Base-by-base conservation (phyloP, 2,329 filamentous ascomycete genomes). In the Colletotrichum siamense region DNA sequence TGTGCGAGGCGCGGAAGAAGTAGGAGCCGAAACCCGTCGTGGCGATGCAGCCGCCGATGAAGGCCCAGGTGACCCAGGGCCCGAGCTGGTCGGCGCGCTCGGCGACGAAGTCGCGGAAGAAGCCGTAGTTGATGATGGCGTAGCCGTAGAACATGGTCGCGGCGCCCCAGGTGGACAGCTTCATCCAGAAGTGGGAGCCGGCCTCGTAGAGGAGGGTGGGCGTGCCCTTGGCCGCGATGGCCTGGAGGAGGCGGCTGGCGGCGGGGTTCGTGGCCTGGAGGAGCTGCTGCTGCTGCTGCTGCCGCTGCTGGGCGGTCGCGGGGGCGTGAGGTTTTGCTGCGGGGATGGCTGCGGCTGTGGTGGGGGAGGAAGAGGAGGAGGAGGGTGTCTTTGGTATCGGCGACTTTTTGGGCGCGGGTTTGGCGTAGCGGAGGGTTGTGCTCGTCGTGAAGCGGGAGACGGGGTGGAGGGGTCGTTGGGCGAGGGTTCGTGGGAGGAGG, bases 151-250 rank as follows among this genome's bases (percentile, higher is more conserved):
- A 91, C 80, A 90, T 89, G 26, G 87, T 76, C 3, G 90, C 90
- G 30, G 91, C 89, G 16, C 85, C 82, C 83, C 93, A 92, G 81
- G 91, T 91, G 62, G 91, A 90, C 79, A 91, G 81, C 77, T 93
- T 88, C 82, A 92, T 94, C 84, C 89, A 88, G 73, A 90, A 89
- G 80, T 94, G 92, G 2, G 92, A 92, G 16, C 92, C 91, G 2
- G 90, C 89, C 80, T 93, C 88, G 86, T 94, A 95, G 59, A 95
- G 87, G 5, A 90, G 83, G 9, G 93, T 92, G 7, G 90, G 88
- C 3, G 87, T 84, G n/a, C 87, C 81, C 77, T 91, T 90, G 74
- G 86, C 85, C 16, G 91, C 89, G 49, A 95, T 88, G 75, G 88
- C 89, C 77, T 89, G 88, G 80, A 88, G 87, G 84, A 89, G 92